phyloP scores from a whole-genome alignment of 2,329 filamentous ascomycete species.

The Basipetospora chlamydospora region DNA sequence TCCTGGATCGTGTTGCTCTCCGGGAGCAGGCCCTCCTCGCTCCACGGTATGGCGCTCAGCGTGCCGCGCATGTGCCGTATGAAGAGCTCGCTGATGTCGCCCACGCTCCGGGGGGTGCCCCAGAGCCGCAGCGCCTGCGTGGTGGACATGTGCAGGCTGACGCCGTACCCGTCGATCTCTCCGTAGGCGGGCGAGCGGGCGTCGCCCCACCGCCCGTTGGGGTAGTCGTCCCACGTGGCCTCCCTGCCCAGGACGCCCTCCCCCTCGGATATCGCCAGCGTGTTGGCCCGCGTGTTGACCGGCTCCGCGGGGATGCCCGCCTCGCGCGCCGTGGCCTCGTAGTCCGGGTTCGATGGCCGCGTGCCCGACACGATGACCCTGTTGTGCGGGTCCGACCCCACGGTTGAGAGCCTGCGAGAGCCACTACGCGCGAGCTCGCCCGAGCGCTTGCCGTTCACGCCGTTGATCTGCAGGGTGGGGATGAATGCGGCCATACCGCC shows the following conservation, averaged over 20 bases:
- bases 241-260: constrained; percentile 80
- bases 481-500: constrained; percentile 23
- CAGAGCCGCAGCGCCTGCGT: constrained; percentile 71
- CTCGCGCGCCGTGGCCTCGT: constrained; percentile 62
- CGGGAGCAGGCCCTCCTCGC: constrained; percentile 70
- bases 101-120: constrained; percentile 56
- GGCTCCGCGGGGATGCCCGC: constrained; percentile 61
- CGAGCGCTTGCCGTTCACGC: constrained; percentile 35
- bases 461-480: constrained; percentile 31
- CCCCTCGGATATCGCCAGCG: constrained; percentile 85
- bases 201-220: constrained; percentile 91
- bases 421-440: constrained; percentile 20
- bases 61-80: constrained; percentile 66
- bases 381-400: constrained; percentile 77
- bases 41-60: constrained; percentile 78
- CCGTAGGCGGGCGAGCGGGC: constrained; percentile 86
- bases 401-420: constrained; percentile 55
- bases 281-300: constrained; percentile 68
- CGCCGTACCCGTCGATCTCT: constrained; percentile 95
- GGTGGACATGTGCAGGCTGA: constrained; percentile 85
- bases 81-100: constrained; percentile 72
- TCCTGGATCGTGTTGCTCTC: constrained; percentile 73
- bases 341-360: constrained; percentile 43
- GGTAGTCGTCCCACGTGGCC: constrained; percentile 97
- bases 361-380: constrained; percentile 64